These are phyloP conservation scores for Cytospora schulzeri DNA, from an alignment of 2,329 filamentous ascomycete species.

Conservation along the genomic window DNA sequence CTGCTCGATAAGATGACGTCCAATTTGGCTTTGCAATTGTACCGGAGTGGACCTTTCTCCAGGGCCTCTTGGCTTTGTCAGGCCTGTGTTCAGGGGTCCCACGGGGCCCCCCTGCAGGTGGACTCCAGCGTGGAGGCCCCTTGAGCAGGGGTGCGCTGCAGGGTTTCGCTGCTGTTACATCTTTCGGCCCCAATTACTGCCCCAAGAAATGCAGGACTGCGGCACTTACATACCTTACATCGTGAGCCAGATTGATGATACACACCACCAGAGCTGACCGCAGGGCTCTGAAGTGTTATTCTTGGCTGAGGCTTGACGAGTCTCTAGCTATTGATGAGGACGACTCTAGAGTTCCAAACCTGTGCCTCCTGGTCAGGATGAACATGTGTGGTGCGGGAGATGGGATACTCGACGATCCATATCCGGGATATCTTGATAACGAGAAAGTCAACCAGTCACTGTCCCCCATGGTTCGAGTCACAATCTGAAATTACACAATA, in stretches of 20 bases:
- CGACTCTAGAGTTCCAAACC: neutral
- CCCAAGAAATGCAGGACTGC: constrained; percentile 12
- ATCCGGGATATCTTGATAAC: neutral
- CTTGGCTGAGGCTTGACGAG: neutral
- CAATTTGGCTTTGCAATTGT: constrained; percentile 26
- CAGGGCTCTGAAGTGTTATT: neutral
- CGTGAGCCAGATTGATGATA: constrained; percentile 22
- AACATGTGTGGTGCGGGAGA: neutral
- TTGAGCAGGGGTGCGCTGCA: constrained; percentile 20
- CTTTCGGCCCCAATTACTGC: constrained; percentile 14
- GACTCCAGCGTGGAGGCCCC: constrained; percentile 16
- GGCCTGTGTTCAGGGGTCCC: neutral
- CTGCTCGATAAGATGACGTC: constrained; percentile 25
- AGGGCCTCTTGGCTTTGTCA: neutral
- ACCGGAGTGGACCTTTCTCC: constrained; percentile 20
- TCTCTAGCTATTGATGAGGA: neutral
- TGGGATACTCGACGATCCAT: neutral
- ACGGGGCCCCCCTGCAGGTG: neutral
- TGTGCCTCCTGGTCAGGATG: neutral
- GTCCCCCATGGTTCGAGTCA: neutral
- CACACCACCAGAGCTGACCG: constrained; percentile 7
- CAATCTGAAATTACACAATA: neutral
- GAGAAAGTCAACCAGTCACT: neutral
- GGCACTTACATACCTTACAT: constrained; percentile 7
- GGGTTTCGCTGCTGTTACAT: constrained; percentile 20